phyloP scores from a whole-genome alignment of 371 early-diverging fungal genomes.

The Mucor circinelloides region DNA sequence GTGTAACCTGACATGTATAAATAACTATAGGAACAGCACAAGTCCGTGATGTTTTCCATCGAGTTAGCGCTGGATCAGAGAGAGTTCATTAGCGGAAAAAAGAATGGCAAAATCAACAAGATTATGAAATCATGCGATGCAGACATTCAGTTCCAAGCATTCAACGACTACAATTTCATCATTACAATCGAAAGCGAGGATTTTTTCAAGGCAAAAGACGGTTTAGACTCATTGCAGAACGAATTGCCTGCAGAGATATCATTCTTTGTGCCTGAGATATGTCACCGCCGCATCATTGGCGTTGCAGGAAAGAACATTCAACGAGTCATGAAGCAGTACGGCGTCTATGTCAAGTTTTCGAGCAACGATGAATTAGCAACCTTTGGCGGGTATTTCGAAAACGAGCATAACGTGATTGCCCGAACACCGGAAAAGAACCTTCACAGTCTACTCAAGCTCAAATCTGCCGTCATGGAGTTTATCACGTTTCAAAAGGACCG shows the following conservation, averaged over 20 bases:
- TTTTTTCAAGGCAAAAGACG: slow-evolving; percentile 67
- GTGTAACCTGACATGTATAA: neutral
- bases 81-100: slow-evolving; percentile 95
- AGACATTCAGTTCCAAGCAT: slow-evolving; percentile 59
- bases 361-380: slow-evolving; percentile 79
- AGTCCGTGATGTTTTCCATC: slow-evolving; percentile 49
- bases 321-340: slow-evolving; percentile 93
- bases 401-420: slow-evolving; percentile 84
- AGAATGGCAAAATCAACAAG: slow-evolving; percentile 93
- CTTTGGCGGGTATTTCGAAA: slow-evolving; percentile 81
- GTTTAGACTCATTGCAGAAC: slow-evolving; percentile 71
- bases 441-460: slow-evolving; percentile 65
- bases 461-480: slow-evolving; percentile 75
- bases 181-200: slow-evolving; percentile 68
- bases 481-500: slow-evolving; percentile 48
- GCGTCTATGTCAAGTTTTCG: slow-evolving; percentile 93
- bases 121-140: slow-evolving; percentile 82
- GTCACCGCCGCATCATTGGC: slow-evolving; percentile 94
- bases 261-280: slow-evolving; percentile 87
- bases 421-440: slow-evolving; percentile 86
- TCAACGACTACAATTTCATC: slow-evolving; percentile 79
- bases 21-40: slow-evolving; percentile 21
- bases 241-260: slow-evolving; percentile 87
- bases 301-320: slow-evolving; percentile 95
- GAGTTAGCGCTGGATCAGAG: slow-evolving; percentile 81